Evolutionary conservation across 768 basidiomycete genomes (phyloP).

Genomic region (Tulasnella sp.): DNA sequence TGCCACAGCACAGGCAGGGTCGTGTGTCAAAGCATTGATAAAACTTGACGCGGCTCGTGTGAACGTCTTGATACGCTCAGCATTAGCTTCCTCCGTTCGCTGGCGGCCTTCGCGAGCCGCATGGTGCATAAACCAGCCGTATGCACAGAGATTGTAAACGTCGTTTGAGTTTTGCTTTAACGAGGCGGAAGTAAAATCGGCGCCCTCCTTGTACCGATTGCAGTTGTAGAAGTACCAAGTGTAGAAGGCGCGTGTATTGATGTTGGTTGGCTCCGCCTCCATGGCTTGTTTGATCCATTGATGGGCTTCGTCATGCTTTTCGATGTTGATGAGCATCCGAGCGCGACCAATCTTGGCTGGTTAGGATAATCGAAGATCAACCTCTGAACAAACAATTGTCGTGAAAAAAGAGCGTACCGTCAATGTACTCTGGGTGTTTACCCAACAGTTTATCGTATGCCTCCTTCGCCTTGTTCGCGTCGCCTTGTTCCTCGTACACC

Average conservation of each 20-base stretch:
- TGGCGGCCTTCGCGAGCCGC: slow-evolving; percentile 79
- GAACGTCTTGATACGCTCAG: slow-evolving; percentile 70
- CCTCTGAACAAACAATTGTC: background rate
- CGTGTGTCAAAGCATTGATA: slow-evolving; percentile 77
- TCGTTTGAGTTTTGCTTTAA: slow-evolving; percentile 84
- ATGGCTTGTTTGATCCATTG: slow-evolving; percentile 83
- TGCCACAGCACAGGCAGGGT: slow-evolving; percentile 80
- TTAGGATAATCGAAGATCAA: background rate
- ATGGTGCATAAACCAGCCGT: slow-evolving; percentile 76
- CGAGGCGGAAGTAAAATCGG: slow-evolving; percentile 82
- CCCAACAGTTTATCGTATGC: slow-evolving; percentile 78
- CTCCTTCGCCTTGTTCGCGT: slow-evolving; percentile 60
- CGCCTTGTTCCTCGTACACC: slow-evolving; percentile 78
- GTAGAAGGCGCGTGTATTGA: slow-evolving; percentile 87
- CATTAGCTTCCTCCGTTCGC: slow-evolving; percentile 36
- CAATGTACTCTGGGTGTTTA: slow-evolving; percentile 92
- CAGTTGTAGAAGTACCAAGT: slow-evolving; percentile 73
- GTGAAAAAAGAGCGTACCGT: slow-evolving; percentile 46
- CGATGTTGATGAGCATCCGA: slow-evolving; percentile 57
- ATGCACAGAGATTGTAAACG: slow-evolving; percentile 80
- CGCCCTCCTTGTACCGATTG: slow-evolving; percentile 49
- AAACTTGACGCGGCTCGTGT: slow-evolving; percentile 81
- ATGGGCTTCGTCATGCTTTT: slow-evolving; percentile 71
- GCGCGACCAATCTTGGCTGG: slow-evolving; percentile 89
- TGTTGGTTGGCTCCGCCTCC: slow-evolving; percentile 58